Evolutionary conservation across 805 yeast species (phyloP).

Genomic region (Starmerella roubikii): DNA sequence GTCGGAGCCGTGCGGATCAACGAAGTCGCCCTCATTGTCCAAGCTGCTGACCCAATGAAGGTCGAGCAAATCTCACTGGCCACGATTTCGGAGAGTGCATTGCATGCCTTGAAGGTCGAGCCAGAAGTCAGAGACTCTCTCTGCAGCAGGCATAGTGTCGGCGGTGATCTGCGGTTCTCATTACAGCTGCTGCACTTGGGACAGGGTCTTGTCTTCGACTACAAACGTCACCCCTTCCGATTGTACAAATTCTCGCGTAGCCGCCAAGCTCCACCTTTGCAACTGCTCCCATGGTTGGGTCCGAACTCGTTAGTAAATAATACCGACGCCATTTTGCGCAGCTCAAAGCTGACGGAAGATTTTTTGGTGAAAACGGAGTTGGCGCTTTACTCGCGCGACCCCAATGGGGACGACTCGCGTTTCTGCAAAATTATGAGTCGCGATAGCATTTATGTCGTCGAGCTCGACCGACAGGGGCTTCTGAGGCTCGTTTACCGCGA

Average conservation of each 20-base stretch:
- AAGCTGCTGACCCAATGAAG: neutral
- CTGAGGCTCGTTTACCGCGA: slow-evolving; percentile 7
- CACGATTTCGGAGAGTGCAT: slow-evolving; percentile 6
- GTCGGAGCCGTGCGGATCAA: slow-evolving; percentile 9
- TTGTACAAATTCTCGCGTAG: slow-evolving; percentile 1
- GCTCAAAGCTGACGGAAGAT: slow-evolving; percentile 5
- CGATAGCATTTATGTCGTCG: slow-evolving; percentile 1
- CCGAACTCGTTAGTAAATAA: neutral
- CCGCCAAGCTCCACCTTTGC: neutral
- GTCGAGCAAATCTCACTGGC: slow-evolving; percentile 3
- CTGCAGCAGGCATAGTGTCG: slow-evolving; percentile 8
- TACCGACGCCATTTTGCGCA: neutral
- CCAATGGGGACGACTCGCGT: slow-evolving; percentile 14
- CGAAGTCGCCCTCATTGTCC: slow-evolving; percentile 6
- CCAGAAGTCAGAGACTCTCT: slow-evolving; percentile 10
- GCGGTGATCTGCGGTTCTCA: slow-evolving; percentile 5
- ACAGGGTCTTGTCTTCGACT: slow-evolving; percentile 9
- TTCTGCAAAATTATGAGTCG: slow-evolving; percentile 10
- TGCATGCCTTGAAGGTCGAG: slow-evolving; percentile 8
- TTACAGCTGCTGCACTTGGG: slow-evolving; percentile 11
- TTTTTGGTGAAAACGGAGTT: slow-evolving; percentile 14
- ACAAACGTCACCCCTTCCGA: slow-evolving; percentile 15
- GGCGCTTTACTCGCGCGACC: slow-evolving; percentile 16
- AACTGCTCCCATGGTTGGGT: neutral
- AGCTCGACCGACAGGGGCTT: slow-evolving; percentile 9